Base-by-base conservation (phyloP, 2,329 filamentous ascomycete species). In the Colletotrichum orchidophilum region DNA sequence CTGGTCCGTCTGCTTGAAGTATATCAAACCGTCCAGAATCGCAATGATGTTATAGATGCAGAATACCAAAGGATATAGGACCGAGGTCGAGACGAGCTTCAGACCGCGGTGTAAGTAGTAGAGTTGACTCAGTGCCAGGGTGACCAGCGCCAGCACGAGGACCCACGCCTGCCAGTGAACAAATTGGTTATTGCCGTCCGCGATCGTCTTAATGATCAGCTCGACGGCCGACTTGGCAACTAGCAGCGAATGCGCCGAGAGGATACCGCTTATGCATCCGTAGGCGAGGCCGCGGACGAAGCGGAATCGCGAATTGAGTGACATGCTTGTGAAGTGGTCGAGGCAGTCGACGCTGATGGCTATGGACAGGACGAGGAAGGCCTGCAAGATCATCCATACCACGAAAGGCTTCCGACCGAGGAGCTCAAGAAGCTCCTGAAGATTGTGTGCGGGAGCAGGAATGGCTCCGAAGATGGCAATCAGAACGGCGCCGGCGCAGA, bases 21-120 rank as follows among this genome's bases (percentile, higher is more conserved):
- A 99, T 77, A 99, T 97, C 75, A 99, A 87, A 35, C 96, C 96
- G 82, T 99, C 96, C 75, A 98, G 86, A 75, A 99, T 99, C 75
- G 96, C 96, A 78, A 98, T 95, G 78, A 99, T 97, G 86, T 99
- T 99, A 87, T 98, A 99, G 74, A 98, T 91, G 87, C 96, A 99
- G 83, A 99, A 99, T 49, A 98, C 95, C 76, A 98, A 92, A 5
- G 96, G 96, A 81, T 99, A 99, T 75, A 99, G 87, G 73, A 98
- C 93, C 77, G 94, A 97, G 26, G 96, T 98, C 65, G 95, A 98
- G 81, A 97, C 95, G 63, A 99, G 88, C 82, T 97, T 97, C 73
- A 99, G 87, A 63, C 96, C 96, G 53, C 94, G 90, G 79, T 99
- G 96, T 72, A 99, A 90, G 81, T 97, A 98, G 83, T 97, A 99